Evolutionary conservation across 495 filamentous ascomycete genomes (phyloP).

Genomic region (Tuber magnatum): DNA sequence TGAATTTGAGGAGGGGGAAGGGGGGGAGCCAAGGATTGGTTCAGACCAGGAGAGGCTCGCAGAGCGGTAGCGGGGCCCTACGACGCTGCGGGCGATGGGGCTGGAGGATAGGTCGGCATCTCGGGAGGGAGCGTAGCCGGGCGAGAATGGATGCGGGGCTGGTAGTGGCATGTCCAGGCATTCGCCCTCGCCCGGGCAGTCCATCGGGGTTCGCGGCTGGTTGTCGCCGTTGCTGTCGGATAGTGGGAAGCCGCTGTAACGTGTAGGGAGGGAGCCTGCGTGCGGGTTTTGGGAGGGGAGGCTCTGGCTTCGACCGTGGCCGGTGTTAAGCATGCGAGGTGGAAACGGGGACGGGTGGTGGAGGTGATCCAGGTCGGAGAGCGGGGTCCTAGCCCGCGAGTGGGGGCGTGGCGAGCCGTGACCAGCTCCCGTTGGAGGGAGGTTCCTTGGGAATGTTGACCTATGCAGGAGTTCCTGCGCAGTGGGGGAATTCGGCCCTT

Average conservation of each 20-base stretch:
- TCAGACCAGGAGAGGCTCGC: slow-evolving; percentile 34
- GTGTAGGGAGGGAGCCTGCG: neutral
- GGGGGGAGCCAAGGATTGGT: slow-evolving; percentile 28
- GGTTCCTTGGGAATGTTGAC: neutral
- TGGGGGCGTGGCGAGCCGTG: neutral
- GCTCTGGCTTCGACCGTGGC: neutral
- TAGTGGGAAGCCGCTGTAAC: neutral
- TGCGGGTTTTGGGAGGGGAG: neutral
- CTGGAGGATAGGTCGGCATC: slow-evolving; percentile 27
- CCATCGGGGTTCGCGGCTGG: slow-evolving; percentile 9
- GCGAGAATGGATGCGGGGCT: slow-evolving; percentile 25
- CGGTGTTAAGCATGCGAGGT: neutral
- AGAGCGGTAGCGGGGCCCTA: slow-evolving; percentile 28
- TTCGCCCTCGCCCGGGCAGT: slow-evolving; percentile 29
- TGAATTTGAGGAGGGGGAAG: neutral
- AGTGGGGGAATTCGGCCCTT: neutral
- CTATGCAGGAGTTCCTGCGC: neutral
- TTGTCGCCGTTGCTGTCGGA: neutral
- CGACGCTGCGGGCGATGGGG: slow-evolving; percentile 28
- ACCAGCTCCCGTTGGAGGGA: neutral
- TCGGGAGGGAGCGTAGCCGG: slow-evolving; percentile 27
- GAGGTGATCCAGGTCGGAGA: neutral
- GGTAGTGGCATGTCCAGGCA: slow-evolving; percentile 24
- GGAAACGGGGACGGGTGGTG: neutral
- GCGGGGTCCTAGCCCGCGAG: neutral